A percentile compares a stretch with the other conserved stretches of the same genome.
These are phyloP conservation scores for Annulohypoxylon moriforme DNA, from an alignment of 495 filamentous ascomycete genomes.

Conservation along the genomic window DNA sequence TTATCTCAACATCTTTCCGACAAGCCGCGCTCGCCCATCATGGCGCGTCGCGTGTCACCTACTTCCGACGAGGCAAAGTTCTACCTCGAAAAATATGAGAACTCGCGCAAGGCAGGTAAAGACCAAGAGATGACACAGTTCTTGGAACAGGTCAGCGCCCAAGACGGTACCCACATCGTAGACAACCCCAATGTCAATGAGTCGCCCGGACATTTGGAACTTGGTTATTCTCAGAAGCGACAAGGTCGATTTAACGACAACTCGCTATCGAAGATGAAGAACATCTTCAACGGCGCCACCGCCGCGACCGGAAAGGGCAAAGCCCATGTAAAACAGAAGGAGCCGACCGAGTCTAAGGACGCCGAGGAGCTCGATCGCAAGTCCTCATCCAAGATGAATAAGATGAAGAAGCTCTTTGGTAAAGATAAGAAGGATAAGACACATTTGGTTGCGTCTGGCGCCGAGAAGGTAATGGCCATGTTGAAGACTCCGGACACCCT, in stretches of 20 bases:
- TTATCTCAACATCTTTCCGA: not conserved
- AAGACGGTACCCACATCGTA: not conserved
- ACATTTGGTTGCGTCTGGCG: not conserved
- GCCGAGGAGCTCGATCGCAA: not conserved
- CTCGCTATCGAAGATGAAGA: not conserved
- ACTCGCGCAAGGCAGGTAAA: not conserved
- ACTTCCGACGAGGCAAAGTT: not conserved
- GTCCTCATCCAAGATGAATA: not conserved
- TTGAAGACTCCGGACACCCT: not conserved
- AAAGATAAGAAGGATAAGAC: not conserved
- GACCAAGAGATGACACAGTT: not conserved
- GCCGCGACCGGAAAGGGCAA: not conserved
- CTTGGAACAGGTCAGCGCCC: not conserved
- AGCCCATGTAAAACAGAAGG: no score
- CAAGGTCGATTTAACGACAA: not conserved
- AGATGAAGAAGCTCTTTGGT: slow-evolving; percentile 13
- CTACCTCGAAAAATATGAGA: slow-evolving; percentile 21
- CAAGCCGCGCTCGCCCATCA: not conserved
- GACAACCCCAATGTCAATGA: not conserved
- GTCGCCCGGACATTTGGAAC: not conserved
- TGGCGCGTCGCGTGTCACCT: not conserved
- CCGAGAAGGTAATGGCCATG: not conserved
- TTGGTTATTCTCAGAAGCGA: not conserved
- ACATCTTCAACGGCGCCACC: not conserved
- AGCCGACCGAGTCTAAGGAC: not conserved